A percentile compares a stretch with the other conserved stretches of the same genome.
Conservation (phyloP, 306 rosid genomes). For the Rosa persica region DNA sequence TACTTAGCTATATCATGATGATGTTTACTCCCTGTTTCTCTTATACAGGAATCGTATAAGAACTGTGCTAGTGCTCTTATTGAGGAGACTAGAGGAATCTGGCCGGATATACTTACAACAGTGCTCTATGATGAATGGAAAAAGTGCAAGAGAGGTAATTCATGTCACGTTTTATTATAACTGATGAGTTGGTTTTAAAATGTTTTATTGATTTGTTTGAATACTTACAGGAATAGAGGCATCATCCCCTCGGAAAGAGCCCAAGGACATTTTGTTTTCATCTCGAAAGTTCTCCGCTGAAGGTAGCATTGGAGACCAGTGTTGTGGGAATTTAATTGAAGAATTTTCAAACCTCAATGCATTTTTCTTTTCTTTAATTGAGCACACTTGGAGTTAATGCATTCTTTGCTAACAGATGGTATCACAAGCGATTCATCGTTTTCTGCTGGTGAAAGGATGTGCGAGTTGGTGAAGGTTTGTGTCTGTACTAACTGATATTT, state of each 20-base stretch:
- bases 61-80: slow-evolving; percentile 54
- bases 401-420: slow-evolving; percentile 44
- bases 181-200: slow-evolving; percentile 23
- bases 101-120: slow-evolving; percentile 75
- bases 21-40: slow-evolving; percentile 13
- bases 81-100: slow-evolving; percentile 70
- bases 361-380: neutral
- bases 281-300: slow-evolving; percentile 43
- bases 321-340: slow-evolving; percentile 6
- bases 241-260: slow-evolving; percentile 75
- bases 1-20: neutral
- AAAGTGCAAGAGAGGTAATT: slow-evolving; percentile 84
- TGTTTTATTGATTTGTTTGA: slow-evolving; percentile 25
- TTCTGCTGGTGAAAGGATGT: slow-evolving; percentile 82
- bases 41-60: slow-evolving; percentile 67
- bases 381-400: slow-evolving; percentile 11
- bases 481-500: slow-evolving; percentile 11
- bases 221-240: slow-evolving; percentile 78
- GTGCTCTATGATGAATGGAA: slow-evolving; percentile 80
- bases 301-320: slow-evolving; percentile 38
- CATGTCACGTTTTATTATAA: slow-evolving; percentile 19
- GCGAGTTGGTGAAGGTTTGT: slow-evolving; percentile 81
- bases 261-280: slow-evolving; percentile 56
- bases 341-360: neutral
- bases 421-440: slow-evolving; percentile 62